Evolutionary conservation across 2,329 filamentous ascomycete genomes (phyloP), one percentile per base, ranked within the genome.

Genomic region (Xylariomycetidae sp.): DNA sequence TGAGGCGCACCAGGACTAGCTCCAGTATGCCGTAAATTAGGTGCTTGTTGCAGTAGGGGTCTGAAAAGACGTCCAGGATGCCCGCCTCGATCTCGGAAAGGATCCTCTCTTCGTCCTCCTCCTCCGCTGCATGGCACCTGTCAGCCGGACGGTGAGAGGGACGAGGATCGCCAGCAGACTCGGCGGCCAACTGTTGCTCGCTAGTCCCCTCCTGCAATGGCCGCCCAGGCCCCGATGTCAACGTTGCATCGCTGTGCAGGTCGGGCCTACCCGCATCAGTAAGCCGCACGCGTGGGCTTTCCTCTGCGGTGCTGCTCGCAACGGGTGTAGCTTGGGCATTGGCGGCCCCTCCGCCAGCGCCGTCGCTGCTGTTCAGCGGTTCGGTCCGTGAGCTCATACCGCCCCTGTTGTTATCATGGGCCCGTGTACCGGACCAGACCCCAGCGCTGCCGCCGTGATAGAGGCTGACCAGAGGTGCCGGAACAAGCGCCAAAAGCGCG

Each of bases 1-100:
- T 75, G 41, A 96, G 60, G 44, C 82, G 77, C 36, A 87, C 74
- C n/a, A 95, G 67, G 2, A 95, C 57, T 37, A 90, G 62, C 62
- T 98, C 92, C 20, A 96, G 63, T 29, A 92, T 68, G 27, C 77
- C 71, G 53, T 94, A 95, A 47, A 95, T 66, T 19, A 96, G 65
- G 62, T 95, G 88, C 64, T 89, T 93, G 63, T 98, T 98, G 61
- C 88, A 82, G 62, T 95, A 95, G 32, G 74, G 68, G 59, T 95
- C 88, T 12, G 74, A 76, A 46, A 95, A 81, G 23, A 89, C 67
- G 48, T 83, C 77, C 29, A 96, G 67, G 28, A 88, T 65, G 17
- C 74, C 62, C 40, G 70, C 63, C 51, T 80, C 76, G 43, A 86
- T 71, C 47, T 81, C 72, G 39, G 64, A 59, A 27, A 77, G 59